Evolutionary conservation across 495 filamentous ascomycete species (phyloP).

Genomic region (Hypoxylon lienhwacheense): DNA sequence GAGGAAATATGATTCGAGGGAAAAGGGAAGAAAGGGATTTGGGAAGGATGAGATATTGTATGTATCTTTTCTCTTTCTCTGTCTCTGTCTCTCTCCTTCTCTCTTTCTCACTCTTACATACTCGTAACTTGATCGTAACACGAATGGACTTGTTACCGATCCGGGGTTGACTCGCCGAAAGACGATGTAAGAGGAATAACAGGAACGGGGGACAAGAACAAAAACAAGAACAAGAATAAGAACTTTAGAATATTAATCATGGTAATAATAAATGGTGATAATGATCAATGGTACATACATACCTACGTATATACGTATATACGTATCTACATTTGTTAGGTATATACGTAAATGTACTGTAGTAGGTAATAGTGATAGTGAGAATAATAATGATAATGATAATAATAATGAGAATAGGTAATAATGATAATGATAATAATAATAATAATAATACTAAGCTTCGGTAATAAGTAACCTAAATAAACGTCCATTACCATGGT

Average conservation of each 20-base stretch:
- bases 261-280: too few species aligned
- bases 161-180: conserved; percentile 3
- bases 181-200: not conserved
- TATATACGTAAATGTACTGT: not conserved
- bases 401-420: too few species aligned
- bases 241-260: too few species aligned
- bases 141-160: conserved; percentile 2
- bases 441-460: not conserved
- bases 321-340: not conserved
- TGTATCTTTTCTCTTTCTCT: conserved; percentile 15
- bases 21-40: conserved; percentile 10
- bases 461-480: conserved; percentile 5
- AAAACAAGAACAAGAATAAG: too few species aligned
- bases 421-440: not conserved
- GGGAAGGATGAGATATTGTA: conserved; percentile 31
- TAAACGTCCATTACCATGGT: conserved; percentile 10
- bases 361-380: too few species aligned
- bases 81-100: too few species aligned
- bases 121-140: conserved; percentile 7
- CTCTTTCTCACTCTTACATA: too few species aligned
- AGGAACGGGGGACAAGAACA: too few species aligned
- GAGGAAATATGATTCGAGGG: conserved; percentile 33
- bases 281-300: too few species aligned
- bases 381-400: too few species aligned
- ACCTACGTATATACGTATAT: conserved; percentile 1